Percentiles rank a stretch among this genome's conserved stretches.
Evolutionary conservation across 1,139 yeast genomes (phyloP).

Genomic region (Suhomyces wounanorum): DNA sequence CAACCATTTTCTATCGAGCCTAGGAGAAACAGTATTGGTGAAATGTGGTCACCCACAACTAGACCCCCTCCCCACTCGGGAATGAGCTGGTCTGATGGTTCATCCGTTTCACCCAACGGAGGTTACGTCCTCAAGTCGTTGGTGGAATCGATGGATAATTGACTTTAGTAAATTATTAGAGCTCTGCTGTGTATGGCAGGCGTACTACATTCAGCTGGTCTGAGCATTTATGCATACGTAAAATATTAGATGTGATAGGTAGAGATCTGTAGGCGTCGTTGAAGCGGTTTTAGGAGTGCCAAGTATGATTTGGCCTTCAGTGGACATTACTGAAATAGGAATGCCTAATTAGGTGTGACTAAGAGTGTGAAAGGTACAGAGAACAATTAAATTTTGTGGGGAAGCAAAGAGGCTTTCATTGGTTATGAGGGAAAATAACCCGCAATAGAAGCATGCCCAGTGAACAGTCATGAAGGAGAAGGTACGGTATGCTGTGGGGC

Average conservation of each 20-base stretch:
- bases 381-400: not conserved
- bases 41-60: slow-evolving; percentile 5
- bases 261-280: not conserved
- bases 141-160: slow-evolving; percentile 46
- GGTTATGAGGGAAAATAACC: not conserved
- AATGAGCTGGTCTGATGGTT: not conserved
- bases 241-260: slow-evolving; percentile 3
- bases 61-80: slow-evolving; percentile 4
- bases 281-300: not conserved
- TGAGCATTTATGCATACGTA: slow-evolving; percentile 4
- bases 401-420: not conserved
- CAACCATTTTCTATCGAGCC: slow-evolving; percentile 3
- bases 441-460: too few relatives aligned
- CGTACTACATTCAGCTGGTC: slow-evolving; percentile 9
- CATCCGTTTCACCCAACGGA: not conserved
- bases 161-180: slow-evolving; percentile 9
- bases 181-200: not conserved
- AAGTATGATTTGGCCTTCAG: not conserved
- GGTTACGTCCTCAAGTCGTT: slow-evolving; percentile 43
- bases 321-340: too few relatives aligned
- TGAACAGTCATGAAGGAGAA: not conserved
- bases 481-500: not conserved
- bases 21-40: slow-evolving; percentile 8
- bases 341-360: not conserved
- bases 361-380: not conserved